Evolutionary conservation across 75 land plant genomes (phyloP).

Genomic region (Picea sitchensis): DNA sequence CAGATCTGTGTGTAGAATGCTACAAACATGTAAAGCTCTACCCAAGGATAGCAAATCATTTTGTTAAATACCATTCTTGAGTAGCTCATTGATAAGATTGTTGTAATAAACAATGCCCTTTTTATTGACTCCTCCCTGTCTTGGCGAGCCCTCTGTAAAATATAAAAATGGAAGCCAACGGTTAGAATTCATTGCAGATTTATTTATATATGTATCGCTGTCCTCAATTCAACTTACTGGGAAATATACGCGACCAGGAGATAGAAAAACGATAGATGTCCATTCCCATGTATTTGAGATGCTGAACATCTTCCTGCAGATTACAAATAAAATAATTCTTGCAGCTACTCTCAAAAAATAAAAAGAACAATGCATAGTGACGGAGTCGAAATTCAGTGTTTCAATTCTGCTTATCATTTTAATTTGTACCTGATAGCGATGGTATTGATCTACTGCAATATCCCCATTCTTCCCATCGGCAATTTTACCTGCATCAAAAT

Average conservation of each 20-base stretch:
- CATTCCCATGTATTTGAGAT: constrained; percentile 18
- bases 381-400: too few species aligned
- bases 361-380: too few species aligned
- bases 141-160: background rate
- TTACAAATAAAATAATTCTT: too few species aligned
- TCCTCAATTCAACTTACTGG: constrained; percentile 13
- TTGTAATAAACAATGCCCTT: constrained; percentile 12
- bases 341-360: background rate
- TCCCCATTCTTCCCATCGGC: constrained; percentile 21
- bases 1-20: background rate
- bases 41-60: background rate
- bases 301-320: constrained; percentile 30
- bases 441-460: constrained; percentile 29
- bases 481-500: too few species aligned
- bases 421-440: constrained; percentile 18
- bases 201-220: too few species aligned
- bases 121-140: constrained; percentile 14
- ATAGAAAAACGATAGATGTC: constrained; percentile 36
- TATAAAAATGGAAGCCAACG: too few species aligned
- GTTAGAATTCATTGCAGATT: too few species aligned
- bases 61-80: background rate
- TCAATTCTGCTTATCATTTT: too few species aligned
- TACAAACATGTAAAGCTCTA: background rate
- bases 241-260: constrained; percentile 38
- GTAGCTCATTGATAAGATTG: constrained; percentile 11